Evolutionary conservation across 1,139 yeast genomes (phyloP).

Genomic region (Magnusiomyces sp.): DNA sequence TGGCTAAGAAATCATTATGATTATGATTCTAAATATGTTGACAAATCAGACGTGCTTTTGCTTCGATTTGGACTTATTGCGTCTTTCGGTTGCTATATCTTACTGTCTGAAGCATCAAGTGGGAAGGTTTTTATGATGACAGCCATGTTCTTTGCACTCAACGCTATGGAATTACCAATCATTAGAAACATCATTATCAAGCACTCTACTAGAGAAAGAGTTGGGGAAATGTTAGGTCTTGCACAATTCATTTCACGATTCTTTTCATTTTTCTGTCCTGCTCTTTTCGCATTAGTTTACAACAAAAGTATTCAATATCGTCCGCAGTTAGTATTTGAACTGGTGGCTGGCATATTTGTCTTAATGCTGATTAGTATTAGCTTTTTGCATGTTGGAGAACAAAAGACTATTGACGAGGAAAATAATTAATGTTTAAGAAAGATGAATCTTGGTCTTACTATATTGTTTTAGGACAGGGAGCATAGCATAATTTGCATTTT

Average conservation of each 20-base stretch:
- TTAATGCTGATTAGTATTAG: slow-evolving; percentile 16
- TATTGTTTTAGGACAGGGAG: too few species aligned
- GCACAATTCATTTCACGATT: slow-evolving; percentile 25
- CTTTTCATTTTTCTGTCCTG: slow-evolving; percentile 25
- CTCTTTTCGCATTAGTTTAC: slow-evolving; percentile 25
- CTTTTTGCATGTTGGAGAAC: slow-evolving; percentile 11
- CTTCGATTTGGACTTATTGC: slow-evolving; percentile 34
- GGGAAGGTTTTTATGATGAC: slow-evolving; percentile 36
- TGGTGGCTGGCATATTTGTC: slow-evolving; percentile 17
- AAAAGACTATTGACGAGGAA: slow-evolving; percentile 3
- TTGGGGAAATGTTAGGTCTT: slow-evolving; percentile 32
- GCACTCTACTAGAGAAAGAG: slow-evolving; percentile 33
- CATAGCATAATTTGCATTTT: too few species aligned
- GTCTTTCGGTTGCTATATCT: slow-evolving; percentile 39
- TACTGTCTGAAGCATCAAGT: slow-evolving; percentile 32
- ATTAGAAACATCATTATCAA: slow-evolving; percentile 45
- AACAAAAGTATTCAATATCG: slow-evolving; percentile 24
- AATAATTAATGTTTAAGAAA: background rate
- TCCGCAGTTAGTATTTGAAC: slow-evolving; percentile 26
- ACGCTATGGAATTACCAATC: slow-evolving; percentile 33
- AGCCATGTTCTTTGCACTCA: slow-evolving; percentile 38
- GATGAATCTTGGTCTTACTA: too few species aligned
- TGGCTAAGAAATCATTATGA: slow-evolving; percentile 30
- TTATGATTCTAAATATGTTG: slow-evolving; percentile 32
- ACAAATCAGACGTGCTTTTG: slow-evolving; percentile 45